Percentiles rank a stretch among this genome's conserved stretches.
phyloP scores from a whole-genome alignment of 2,329 filamentous ascomycete species.

The Xylariaceae sp. region DNA sequence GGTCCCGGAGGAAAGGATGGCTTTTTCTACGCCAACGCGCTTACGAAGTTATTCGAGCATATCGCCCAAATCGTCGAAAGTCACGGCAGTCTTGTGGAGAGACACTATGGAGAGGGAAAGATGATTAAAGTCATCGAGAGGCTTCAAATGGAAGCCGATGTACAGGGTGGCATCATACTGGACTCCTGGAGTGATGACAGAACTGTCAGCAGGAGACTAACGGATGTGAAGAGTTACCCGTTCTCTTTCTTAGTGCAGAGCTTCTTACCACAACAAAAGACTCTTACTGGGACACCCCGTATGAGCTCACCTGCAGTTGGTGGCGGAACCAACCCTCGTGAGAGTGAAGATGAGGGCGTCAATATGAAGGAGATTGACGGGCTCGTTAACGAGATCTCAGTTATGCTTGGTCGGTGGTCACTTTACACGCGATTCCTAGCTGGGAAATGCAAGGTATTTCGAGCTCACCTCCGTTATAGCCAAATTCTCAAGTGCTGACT shows the following conservation, averaged over 20 bases:
- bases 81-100: constrained; percentile 84
- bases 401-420: constrained; percentile 93
- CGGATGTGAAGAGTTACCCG: constrained; percentile 94
- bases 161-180: constrained; percentile 90
- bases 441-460: constrained; percentile 71
- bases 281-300: constrained; percentile 55
- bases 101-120: constrained; percentile 86
- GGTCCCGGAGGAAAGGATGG: constrained; percentile 62
- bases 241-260: constrained; percentile 97
- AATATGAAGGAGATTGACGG: constrained; percentile 96
- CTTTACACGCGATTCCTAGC: constrained; percentile 86
- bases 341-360: constrained; percentile 83
- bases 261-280: constrained; percentile 69
- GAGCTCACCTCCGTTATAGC: constrained; percentile 30
- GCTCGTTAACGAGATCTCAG: constrained; percentile 76
- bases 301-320: constrained; percentile 70
- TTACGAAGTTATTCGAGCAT: constrained; percentile 93
- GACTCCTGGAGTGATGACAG: constrained; percentile 95
- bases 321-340: constrained; percentile 47
- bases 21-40: constrained; percentile 84
- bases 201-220: constrained; percentile 76
- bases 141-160: constrained; percentile 88
- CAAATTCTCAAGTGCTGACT: constrained; percentile 28
- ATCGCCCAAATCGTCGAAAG: constrained; percentile 95
- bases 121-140: constrained; percentile 94